Conservation (phyloP, 306 rosid species). For the Acmispon strigosus region DNA sequence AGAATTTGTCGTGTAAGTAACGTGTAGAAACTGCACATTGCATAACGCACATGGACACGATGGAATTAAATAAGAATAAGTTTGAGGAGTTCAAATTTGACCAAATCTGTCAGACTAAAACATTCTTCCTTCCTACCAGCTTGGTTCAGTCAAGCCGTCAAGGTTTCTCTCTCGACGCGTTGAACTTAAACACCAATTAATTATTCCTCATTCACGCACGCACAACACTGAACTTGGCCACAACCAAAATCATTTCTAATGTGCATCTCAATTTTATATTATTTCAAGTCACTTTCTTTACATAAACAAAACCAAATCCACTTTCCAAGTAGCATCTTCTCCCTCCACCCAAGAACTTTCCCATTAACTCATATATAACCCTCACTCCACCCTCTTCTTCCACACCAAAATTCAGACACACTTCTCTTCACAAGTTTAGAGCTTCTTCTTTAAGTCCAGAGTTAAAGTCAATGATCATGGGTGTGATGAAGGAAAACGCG, state of each 20-base stretch:
- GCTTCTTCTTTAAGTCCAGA: not conserved
- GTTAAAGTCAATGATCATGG: not conserved
- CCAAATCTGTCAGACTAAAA: slow-evolving; percentile 2
- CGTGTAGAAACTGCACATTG: too few species aligned
- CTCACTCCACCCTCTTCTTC: not conserved
- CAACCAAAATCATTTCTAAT: not conserved
- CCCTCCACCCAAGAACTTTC: not conserved
- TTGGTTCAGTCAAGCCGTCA: slow-evolving; percentile 30
- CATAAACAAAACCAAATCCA: not conserved
- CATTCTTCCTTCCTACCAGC: not conserved
- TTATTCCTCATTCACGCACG: not conserved
- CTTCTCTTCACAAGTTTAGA: not conserved
- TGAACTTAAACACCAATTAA: slow-evolving; percentile 18
- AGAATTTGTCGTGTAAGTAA: too few species aligned
- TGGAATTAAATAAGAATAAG: not conserved
- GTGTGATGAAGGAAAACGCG: not conserved
- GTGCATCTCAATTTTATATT: too few species aligned
- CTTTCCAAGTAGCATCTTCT: slow-evolving; percentile 28
- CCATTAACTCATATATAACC: not conserved
- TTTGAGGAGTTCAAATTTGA: not conserved
- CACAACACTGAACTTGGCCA: not conserved
- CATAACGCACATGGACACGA: not conserved
- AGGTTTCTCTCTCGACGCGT: slow-evolving; percentile 23
- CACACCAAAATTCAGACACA: not conserved
- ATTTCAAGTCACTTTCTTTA: not conserved